Conservation (phyloP, 2,329 filamentous ascomycete species). For the Scedosporium dehoogii region DNA sequence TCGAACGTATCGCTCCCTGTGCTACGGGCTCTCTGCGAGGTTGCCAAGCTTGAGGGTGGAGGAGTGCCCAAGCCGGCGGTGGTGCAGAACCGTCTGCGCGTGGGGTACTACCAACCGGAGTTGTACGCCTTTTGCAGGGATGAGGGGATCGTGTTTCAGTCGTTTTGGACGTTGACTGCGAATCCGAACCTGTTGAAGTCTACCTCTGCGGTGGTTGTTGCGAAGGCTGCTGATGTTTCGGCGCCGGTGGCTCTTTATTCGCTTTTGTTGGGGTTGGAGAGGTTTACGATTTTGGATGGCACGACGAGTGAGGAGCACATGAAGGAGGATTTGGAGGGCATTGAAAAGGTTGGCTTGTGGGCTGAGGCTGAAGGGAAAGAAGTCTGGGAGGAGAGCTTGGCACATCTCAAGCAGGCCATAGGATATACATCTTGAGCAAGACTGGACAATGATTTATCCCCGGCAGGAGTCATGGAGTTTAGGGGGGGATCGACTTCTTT, state of each 20-base stretch:
- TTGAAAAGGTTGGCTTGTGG: slow-evolving; percentile 30
- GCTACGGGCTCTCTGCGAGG: slow-evolving; percentile 41
- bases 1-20: slow-evolving; percentile 58
- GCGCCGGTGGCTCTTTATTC: slow-evolving; percentile 34
- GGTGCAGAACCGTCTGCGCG: slow-evolving; percentile 68
- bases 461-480: too few relatives aligned
- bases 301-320: slow-evolving; percentile 36
- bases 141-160: slow-evolving; percentile 35
- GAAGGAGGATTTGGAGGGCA: slow-evolving; percentile 35
- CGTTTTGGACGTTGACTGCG: slow-evolving; percentile 44
- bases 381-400: slow-evolving; percentile 38
- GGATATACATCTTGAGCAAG: background rate
- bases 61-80: slow-evolving; percentile 38
- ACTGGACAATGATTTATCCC: too few relatives aligned
- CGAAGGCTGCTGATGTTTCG: slow-evolving; percentile 25
- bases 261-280: slow-evolving; percentile 36
- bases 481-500: too few relatives aligned
- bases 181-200: slow-evolving; percentile 29
- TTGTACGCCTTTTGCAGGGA: slow-evolving; percentile 43
- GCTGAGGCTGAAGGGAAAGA: slow-evolving; percentile 30
- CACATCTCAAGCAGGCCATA: slow-evolving; percentile 30
- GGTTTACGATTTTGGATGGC: slow-evolving; percentile 33
- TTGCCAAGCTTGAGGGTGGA: slow-evolving; percentile 21
- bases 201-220: slow-evolving; percentile 39
- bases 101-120: slow-evolving; percentile 43